A percentile compares a stretch with the other conserved stretches of the same genome.
Evolutionary conservation across 345 rosid genomes (phyloP).

Genomic region (Aquilaria sinensis): DNA sequence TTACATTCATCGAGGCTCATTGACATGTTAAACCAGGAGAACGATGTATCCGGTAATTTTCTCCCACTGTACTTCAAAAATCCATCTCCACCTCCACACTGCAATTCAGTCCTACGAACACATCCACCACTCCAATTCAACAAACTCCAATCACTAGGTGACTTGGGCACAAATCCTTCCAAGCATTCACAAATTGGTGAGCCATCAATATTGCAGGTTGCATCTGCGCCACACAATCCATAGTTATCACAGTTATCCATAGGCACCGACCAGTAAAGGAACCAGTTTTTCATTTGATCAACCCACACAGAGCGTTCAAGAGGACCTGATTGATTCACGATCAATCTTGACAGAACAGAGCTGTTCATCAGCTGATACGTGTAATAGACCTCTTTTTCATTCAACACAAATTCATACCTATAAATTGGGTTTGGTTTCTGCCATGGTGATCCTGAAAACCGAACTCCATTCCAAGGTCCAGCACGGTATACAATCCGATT

Average conservation of each 20-base stretch:
- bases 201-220: constrained; percentile 25
- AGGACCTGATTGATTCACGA: constrained; percentile 20
- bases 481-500: constrained; percentile 10
- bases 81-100: constrained; percentile 19
- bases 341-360: constrained; percentile 22
- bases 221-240: constrained; percentile 29
- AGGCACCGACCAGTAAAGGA: constrained; percentile 17
- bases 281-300: constrained; percentile 22
- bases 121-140: constrained; percentile 42
- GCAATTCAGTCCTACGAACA: constrained; percentile 16
- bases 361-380: constrained; percentile 15
- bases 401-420: constrained; percentile 19
- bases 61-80: constrained; percentile 24
- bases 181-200: constrained; percentile 36
- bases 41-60: constrained; percentile 33
- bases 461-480: constrained; percentile 45
- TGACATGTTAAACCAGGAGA: constrained; percentile 15
- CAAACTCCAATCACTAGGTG: constrained; percentile 17
- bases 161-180: constrained; percentile 30
- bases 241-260: constrained; percentile 33
- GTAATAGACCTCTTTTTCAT: constrained; percentile 25
- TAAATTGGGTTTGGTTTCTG: constrained; percentile 17
- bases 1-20: constrained; percentile 23
- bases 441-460: constrained; percentile 15
- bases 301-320: constrained; percentile 22